Conservation (phyloP, 2,329 filamentous ascomycete genomes). For the Neurospora crassa region DNA sequence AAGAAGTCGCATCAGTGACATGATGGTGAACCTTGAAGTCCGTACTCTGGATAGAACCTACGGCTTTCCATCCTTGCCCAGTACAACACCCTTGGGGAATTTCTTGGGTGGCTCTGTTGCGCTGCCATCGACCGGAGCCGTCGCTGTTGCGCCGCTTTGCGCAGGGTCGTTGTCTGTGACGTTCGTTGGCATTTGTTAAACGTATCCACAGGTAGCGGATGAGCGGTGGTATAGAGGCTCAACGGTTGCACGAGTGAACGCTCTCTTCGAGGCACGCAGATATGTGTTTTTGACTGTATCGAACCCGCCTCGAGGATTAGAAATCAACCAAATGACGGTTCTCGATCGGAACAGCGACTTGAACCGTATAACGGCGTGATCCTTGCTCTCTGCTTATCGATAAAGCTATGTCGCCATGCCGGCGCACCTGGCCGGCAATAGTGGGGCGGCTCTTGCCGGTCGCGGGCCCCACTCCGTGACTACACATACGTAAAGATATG, state of each 20-base stretch:
- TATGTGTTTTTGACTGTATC: background rate
- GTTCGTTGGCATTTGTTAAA: constrained; percentile 17
- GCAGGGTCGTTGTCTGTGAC: constrained; percentile 24
- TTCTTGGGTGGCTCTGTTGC: constrained; percentile 35
- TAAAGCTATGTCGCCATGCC: constrained; percentile 17
- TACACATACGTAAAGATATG: background rate
- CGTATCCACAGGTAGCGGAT: background rate
- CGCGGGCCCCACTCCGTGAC: constrained; percentile 3
- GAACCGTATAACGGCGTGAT: background rate
- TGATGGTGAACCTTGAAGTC: background rate
- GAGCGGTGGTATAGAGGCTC: background rate
- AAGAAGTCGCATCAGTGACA: background rate
- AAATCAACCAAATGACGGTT: background rate
- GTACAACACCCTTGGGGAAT: constrained; percentile 61
- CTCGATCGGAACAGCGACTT: background rate
- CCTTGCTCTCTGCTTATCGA: constrained; percentile 19
- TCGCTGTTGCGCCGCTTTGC: background rate
- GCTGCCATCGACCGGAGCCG: constrained; percentile 9
- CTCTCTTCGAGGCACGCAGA: background rate
- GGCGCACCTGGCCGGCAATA: background rate
- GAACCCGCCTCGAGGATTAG: background rate
- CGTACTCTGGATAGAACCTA: constrained; percentile 35
- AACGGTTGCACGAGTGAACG: background rate
- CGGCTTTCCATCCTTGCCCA: constrained; percentile 80
- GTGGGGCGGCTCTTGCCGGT: background rate